Conservation (phyloP, 176 grass and related monocot genomes). For the Tillandsia leiboldiana region DNA sequence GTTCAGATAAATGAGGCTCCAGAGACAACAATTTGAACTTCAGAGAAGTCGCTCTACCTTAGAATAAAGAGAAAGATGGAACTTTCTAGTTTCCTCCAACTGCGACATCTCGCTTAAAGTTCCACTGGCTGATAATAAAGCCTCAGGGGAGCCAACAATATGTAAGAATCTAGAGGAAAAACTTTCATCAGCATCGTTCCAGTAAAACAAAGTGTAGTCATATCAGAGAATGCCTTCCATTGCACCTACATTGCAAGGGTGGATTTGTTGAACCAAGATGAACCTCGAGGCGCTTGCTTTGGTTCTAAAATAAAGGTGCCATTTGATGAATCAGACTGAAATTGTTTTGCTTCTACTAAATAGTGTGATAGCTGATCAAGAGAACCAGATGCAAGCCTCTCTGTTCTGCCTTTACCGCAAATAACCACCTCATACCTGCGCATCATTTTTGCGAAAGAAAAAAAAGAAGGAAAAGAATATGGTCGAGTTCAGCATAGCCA, state of each 20-base stretch:
- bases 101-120: constrained; percentile 86
- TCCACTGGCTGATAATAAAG: constrained; percentile 45
- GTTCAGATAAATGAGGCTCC: constrained; percentile 4
- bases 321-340: constrained; percentile 41
- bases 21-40: background rate
- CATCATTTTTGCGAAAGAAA: background rate
- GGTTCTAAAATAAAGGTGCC: constrained; percentile 55
- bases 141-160: constrained; percentile 53
- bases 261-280: constrained; percentile 79
- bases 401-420: constrained; percentile 46
- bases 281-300: constrained; percentile 27
- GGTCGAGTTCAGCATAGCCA: background rate
- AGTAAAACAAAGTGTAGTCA: background rate
- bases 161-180: constrained; percentile 48
- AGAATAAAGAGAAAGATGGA: constrained; percentile 64
- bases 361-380: constrained; percentile 51
- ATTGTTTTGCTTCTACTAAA: constrained; percentile 58
- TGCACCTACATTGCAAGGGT: constrained; percentile 52
- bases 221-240: constrained; percentile 6
- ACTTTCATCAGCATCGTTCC: constrained; percentile 8
- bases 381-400: constrained; percentile 69
- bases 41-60: constrained; percentile 39
- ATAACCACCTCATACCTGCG: constrained; percentile 65
- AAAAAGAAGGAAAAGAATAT: background rate
- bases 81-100: constrained; percentile 91